These are phyloP conservation scores for Zelopaecilomyces penicillatus DNA, from an alignment of 2,329 filamentous ascomycete genomes.

Conservation along the genomic window DNA sequence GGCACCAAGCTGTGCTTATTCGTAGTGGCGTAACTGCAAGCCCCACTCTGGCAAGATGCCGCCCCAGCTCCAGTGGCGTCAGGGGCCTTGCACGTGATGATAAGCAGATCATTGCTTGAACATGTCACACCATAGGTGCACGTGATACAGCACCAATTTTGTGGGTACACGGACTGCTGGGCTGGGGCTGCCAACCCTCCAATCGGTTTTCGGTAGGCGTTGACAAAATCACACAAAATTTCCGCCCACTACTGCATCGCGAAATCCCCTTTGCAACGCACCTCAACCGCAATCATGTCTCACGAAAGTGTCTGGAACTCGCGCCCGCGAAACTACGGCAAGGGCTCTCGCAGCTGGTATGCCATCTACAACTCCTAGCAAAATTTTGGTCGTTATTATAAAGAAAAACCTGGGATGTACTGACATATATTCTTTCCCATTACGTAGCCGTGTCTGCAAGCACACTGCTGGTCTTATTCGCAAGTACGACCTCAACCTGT, in stretches of 20 bases:
- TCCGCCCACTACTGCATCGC: slow-evolving; percentile 24
- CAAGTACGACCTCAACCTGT: slow-evolving; percentile 95
- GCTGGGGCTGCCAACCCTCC: slow-evolving; percentile 31
- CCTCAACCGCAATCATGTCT: slow-evolving; percentile 45
- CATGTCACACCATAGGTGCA: slow-evolving; percentile 1
- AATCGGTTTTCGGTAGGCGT: slow-evolving; percentile 23
- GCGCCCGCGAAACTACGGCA: slow-evolving; percentile 93
- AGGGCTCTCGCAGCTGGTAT: slow-evolving; percentile 91
- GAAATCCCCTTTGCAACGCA: slow-evolving; percentile 23
- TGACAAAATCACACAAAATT: slow-evolving; percentile 32
- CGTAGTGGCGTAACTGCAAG: too few relatives aligned
- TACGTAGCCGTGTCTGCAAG: slow-evolving; percentile 60
- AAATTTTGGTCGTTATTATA: neutral
- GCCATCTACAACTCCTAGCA: slow-evolving; percentile 22
- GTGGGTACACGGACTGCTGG: slow-evolving; percentile 5
- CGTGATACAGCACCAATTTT: slow-evolving; percentile 12
- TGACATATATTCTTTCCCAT: slow-evolving; percentile 18
- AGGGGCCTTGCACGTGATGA: slow-evolving; percentile 2
- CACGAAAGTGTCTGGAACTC: slow-evolving; percentile 99
- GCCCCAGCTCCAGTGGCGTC: neutral
- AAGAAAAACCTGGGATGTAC: slow-evolving; percentile 11
- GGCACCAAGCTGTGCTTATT: too few relatives aligned
- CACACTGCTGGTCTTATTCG: slow-evolving; percentile 98
- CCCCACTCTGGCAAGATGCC: neutral
- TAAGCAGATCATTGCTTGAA: neutral